Evolutionary conservation across 768 basidiomycete genomes (phyloP).

Genomic region (Exsudoporus frostii): DNA sequence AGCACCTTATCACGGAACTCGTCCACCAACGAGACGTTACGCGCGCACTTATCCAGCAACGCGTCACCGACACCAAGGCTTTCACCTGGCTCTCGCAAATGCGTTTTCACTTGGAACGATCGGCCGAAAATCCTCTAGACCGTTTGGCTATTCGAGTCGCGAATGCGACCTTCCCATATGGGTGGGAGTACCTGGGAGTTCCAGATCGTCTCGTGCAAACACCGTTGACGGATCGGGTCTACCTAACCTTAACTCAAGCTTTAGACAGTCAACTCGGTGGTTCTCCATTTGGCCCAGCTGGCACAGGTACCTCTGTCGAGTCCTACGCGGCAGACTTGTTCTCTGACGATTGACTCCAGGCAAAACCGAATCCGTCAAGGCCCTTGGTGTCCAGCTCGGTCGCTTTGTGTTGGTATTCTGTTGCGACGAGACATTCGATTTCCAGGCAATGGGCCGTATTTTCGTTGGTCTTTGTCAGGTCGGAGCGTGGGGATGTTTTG

Average conservation of each 20-base stretch:
- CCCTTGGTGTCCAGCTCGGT: constrained; percentile 94
- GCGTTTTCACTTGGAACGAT: constrained; percentile 89
- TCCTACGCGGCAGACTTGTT: neutral
- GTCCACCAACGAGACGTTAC: constrained; percentile 97
- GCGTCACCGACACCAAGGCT: constrained; percentile 58
- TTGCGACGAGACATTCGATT: constrained; percentile 99
- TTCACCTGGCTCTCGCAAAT: constrained; percentile 98
- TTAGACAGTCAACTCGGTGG: constrained; percentile 94
- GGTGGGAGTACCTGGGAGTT: constrained; percentile 98
- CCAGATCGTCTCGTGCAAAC: constrained; percentile 97
- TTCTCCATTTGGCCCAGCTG: constrained; percentile 96
- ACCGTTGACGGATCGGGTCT: constrained; percentile 94
- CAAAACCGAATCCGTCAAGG: constrained; percentile 99
- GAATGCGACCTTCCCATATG: constrained; percentile 91
- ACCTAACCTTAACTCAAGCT: constrained; percentile 94
- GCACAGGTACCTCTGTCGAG: constrained; percentile 62
- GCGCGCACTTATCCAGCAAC: constrained; percentile 68
- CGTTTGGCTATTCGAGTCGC: constrained; percentile 80
- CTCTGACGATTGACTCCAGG: constrained; percentile 42
- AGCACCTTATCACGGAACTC: constrained; percentile 97
- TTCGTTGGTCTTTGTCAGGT: constrained; percentile 99
- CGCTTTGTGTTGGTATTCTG: constrained; percentile 99
- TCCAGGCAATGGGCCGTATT: constrained; percentile 99
- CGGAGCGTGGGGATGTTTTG: constrained; percentile 98
- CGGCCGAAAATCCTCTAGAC: constrained; percentile 72